Conservation (phyloP, 75 land plant species). For the Selaginella moellendorffii region DNA sequence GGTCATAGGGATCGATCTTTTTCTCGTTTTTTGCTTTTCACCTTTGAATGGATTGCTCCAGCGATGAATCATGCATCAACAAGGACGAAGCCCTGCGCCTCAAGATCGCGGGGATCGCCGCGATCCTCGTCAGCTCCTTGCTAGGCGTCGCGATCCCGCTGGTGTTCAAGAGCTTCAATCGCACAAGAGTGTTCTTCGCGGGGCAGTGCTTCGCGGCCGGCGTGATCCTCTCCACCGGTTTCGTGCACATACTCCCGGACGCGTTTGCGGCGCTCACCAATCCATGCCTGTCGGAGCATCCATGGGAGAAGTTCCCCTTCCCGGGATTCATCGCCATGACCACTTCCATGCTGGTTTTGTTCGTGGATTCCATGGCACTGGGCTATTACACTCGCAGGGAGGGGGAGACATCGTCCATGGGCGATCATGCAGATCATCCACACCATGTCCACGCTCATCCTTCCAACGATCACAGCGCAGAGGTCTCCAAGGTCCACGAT, state of each 20-base stretch:
- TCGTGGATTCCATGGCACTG: constrained; percentile 14
- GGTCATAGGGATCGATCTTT: too few species aligned
- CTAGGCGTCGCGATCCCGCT: constrained; percentile 37
- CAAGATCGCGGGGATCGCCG: constrained; percentile 17
- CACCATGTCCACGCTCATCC: too few species aligned
- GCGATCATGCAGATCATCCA: too few species aligned
- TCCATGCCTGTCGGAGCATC: constrained; percentile 11
- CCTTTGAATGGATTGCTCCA: constrained; percentile 1
- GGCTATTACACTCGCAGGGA: constrained; percentile 15
- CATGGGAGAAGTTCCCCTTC: constrained; percentile 17
- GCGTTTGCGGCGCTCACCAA: constrained; percentile 14
- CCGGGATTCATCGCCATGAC: constrained; percentile 22
- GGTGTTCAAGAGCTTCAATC: constrained; percentile 17
- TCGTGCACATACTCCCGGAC: constrained; percentile 26
- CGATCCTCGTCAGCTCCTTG: constrained; percentile 26
- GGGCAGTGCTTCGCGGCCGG: constrained; percentile 28
- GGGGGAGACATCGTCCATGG: too few species aligned
- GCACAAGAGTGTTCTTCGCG: constrained; percentile 14
- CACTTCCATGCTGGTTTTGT: constrained; percentile 10
- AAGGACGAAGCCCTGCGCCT: constrained; percentile 20
- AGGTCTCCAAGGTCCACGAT: not conserved
- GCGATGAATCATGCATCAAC: not conserved
- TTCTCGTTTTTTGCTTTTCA: too few species aligned
- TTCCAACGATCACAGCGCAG: not conserved
- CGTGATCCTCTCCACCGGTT: constrained; percentile 23